These are phyloP conservation scores for Odontarrhena argentea DNA, from an alignment of 345 rosid genomes.

Conservation along the genomic window DNA sequence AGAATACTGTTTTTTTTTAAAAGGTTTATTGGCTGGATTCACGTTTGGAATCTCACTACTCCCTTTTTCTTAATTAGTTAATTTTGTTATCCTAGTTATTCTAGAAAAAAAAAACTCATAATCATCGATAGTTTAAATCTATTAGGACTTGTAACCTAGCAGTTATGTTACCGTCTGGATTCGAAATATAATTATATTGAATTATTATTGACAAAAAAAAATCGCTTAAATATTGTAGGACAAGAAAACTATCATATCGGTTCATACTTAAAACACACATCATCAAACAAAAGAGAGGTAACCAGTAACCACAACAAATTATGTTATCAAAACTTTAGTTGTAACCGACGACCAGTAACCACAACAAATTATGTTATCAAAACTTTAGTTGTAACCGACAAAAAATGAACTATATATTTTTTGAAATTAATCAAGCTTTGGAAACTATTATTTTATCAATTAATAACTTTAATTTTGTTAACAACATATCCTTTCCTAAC, in stretches of 20 bases:
- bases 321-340: no score
- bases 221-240: background rate
- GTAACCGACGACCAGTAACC: no score
- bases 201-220: no score
- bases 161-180: no score
- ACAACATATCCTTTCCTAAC: background rate
- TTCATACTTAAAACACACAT: conserved; percentile 21
- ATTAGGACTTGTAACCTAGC: no score
- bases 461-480: background rate
- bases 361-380: no score
- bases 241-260: conserved; percentile 27
- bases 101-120: background rate
- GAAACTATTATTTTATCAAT: background rate
- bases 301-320: background rate
- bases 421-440: no score
- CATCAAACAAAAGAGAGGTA: conserved; percentile 20
- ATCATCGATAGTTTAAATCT: background rate
- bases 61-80: conserved; percentile 26
- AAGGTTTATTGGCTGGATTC: conserved; percentile 39
- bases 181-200: no score
- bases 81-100: background rate
- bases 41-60: conserved; percentile 39
- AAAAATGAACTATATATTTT: no score
- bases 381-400: no score
- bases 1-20: conserved; percentile 15